Base-by-base conservation (phyloP, 2,329 filamentous ascomycete genomes). In the Ambrosiella xylebori region DNA sequence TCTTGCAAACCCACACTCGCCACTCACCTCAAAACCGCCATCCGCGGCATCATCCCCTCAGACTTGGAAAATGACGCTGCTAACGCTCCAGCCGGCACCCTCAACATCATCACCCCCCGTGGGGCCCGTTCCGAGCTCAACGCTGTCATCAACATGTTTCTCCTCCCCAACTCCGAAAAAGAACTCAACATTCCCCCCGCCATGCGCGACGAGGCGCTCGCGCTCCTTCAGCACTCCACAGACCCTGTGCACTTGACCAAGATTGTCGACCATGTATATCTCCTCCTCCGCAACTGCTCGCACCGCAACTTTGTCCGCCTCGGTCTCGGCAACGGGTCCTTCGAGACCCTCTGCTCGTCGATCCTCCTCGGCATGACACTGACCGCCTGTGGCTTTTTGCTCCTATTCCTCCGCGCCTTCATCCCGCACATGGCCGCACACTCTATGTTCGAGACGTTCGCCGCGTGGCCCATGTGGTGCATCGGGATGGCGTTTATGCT, bases 281-380 rank as follows among this genome's bases (percentile, higher is more conserved):
- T 69, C 38, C 69, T 76, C 37, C 68, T 76, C 15, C 70, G 69
- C 59, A 74, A 72, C 64, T 75, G 74, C 67, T 76, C 73, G 17
- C 69, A 75, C 63, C 69, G 74, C 57, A 72, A 74, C 64, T 75
- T 80, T 62, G 68, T 78, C 51, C 73, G 76, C 44, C 69, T 80
- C 6, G 77, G 76, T 60, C 73, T 78, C 39, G 75, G 71, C 63
- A 78, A 75, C 63, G 74, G 74, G 41, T 75, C 73, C 2, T 72
- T 74, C 56, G 73, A 75, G 65, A 75, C 74, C 1, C 62, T 75
- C 9, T 76, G 73, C 65, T 69, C 73, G 37, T 72, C 73, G 1
- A 75, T 72, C 1, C 63, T 67, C 1, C 64, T 74, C 7, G 73
- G 73, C 6, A 70, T 74, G 38, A 65, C 65, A n/a, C 66, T 71